Conservation (phyloP, 129 eudicot species). For the Heracleum sosnowskyi region DNA sequence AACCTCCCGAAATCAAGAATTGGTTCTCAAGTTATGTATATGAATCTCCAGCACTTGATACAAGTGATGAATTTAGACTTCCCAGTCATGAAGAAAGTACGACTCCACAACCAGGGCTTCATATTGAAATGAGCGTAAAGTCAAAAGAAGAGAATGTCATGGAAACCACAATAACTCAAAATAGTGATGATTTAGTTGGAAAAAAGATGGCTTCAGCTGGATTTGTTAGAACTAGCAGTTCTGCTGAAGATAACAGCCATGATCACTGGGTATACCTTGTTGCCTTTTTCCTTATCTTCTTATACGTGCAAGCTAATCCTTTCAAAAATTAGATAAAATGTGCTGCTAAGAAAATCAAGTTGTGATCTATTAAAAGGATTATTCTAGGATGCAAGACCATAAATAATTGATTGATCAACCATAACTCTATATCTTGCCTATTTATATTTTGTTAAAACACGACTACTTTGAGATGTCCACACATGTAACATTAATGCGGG, state of each 20-base stretch:
- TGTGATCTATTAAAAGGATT: background rate
- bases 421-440: background rate
- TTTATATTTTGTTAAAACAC: background rate
- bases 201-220: conserved; percentile 7
- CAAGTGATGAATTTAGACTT: conserved; percentile 24
- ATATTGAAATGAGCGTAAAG: conserved; percentile 13
- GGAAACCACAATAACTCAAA: background rate
- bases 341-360: background rate
- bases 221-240: conserved; percentile 12
- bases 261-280: conserved; percentile 11
- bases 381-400: background rate
- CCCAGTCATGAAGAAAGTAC: conserved; percentile 15
- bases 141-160: background rate
- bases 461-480: background rate
- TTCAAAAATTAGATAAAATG: too few species aligned
- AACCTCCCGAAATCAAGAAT: conserved; percentile 52
- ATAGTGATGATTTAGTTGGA: conserved; percentile 2
- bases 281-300: background rate
- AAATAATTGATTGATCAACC: background rate
- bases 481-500: background rate
- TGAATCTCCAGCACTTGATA: conserved; percentile 52
- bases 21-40: conserved; percentile 74
- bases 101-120: background rate
- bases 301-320: too few species aligned
- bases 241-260: conserved; percentile 8